These are phyloP conservation scores for Jamesozyma hellenica DNA, from an alignment of 805 yeast genomes.

Conservation along the genomic window DNA sequence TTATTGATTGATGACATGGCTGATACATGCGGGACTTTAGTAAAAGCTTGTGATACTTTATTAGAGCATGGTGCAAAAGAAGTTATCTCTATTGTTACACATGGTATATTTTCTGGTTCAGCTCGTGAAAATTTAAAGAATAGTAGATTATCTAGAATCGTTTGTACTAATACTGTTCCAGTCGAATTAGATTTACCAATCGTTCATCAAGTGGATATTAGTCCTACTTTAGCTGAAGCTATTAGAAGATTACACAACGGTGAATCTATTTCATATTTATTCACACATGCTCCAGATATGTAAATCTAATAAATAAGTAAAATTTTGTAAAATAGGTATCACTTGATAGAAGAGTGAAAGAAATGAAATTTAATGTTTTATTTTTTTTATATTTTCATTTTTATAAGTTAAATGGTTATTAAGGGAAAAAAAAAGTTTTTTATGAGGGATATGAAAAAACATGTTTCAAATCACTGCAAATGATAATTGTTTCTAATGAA, in stretches of 20 bases:
- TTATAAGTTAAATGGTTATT: too few species aligned
- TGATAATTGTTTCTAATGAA: too few species aligned
- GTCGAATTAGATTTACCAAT: slow-evolving; percentile 56
- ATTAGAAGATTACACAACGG: slow-evolving; percentile 93
- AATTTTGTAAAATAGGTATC: too few species aligned
- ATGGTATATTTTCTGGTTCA: slow-evolving; percentile 82
- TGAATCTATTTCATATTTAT: slow-evolving; percentile 75
- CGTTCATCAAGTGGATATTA: slow-evolving; percentile 72
- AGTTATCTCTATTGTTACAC: slow-evolving; percentile 91
- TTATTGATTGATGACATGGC: slow-evolving; percentile 95
- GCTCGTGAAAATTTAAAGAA: slow-evolving; percentile 66
- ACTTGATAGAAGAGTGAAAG: too few species aligned
- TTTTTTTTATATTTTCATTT: too few species aligned
- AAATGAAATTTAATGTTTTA: too few species aligned
- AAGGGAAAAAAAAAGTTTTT: too few species aligned
- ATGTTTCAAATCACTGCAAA: too few species aligned
- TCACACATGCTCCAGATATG: slow-evolving; percentile 34
- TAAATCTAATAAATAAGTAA: slow-evolving; percentile 4
- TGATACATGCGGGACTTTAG: slow-evolving; percentile 94
- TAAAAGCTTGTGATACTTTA: slow-evolving; percentile 85
- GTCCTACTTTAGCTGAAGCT: slow-evolving; percentile 85
- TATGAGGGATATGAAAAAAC: too few species aligned
- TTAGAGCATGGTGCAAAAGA: slow-evolving; percentile 70
- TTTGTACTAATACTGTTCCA: slow-evolving; percentile 92
- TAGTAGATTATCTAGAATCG: slow-evolving; percentile 59